These are phyloP conservation scores for Pyrrhoderma lamaoense DNA, from an alignment of 1,284 basidiomycete genomes.

Conservation along the genomic window DNA sequence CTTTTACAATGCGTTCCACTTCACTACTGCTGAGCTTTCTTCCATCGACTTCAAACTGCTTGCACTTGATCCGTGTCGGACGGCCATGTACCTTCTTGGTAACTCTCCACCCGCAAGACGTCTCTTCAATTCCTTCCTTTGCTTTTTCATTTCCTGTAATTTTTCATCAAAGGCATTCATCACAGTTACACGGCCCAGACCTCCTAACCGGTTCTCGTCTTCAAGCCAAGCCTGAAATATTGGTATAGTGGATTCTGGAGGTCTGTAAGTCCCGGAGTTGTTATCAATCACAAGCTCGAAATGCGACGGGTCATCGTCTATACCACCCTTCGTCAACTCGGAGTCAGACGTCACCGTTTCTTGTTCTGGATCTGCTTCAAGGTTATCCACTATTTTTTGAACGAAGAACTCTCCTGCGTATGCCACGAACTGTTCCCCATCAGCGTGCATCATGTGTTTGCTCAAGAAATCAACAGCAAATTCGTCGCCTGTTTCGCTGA, in stretches of 20 bases:
- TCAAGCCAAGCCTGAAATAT: conserved; percentile 32
- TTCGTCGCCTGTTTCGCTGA: conserved; percentile 44
- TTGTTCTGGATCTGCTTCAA: conserved; percentile 1
- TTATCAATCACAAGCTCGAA: conserved; percentile 48
- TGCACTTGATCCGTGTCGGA: conserved; percentile 10
- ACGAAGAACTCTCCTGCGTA: conserved; percentile 35
- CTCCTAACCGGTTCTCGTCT: conserved; percentile 26
- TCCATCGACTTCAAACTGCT: conserved; percentile 15
- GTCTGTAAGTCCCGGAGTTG: conserved; percentile 44
- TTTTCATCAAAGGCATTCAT: conserved; percentile 25
- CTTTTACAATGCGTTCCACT: conserved; percentile 13
- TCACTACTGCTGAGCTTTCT: conserved; percentile 16
- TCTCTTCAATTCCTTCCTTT: conserved; percentile 25
- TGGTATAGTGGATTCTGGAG: conserved; percentile 34
- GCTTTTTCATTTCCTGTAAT: conserved; percentile 27
- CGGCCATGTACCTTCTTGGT: conserved; percentile 6
- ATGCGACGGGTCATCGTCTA: conserved; percentile 25
- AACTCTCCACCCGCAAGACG: conserved; percentile 13
- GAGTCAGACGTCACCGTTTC: conserved; percentile 6
- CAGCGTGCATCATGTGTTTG: conserved; percentile 47
- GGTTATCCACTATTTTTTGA: conserved; percentile 18
- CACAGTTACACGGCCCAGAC: conserved; percentile 28
- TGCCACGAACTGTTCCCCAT: conserved; percentile 34
- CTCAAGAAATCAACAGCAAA: conserved; percentile 40
- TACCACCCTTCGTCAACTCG: conserved; percentile 12